phyloP scores from a whole-genome alignment of 225 moss, liverwort and hornwort genomes.

The Ulota crispa region DNA sequence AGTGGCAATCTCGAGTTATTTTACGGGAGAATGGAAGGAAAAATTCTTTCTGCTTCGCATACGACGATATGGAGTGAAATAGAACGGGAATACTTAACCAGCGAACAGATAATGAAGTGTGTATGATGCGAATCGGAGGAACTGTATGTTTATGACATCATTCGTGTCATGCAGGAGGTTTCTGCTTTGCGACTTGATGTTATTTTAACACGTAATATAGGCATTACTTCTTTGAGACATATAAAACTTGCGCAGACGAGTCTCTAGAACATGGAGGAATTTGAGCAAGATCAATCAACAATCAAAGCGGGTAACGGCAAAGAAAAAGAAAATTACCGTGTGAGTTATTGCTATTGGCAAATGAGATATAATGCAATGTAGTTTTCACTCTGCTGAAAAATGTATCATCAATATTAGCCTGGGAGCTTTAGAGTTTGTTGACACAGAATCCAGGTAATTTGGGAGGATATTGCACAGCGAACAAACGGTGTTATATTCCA shows the following conservation, averaged over 20 bases:
- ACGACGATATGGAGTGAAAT: not conserved
- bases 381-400: slow-evolving; percentile 10
- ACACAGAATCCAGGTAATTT: not conserved
- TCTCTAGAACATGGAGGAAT: slow-evolving; percentile 9
- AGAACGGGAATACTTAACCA: not conserved
- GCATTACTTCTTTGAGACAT: not conserved
- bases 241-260: not conserved
- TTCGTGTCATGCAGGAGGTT: not conserved
- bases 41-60: not conserved
- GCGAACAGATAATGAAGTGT: not conserved
- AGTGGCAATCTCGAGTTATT: not conserved
- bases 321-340: not conserved
- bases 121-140: not conserved
- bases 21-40: not conserved
- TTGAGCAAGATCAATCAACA: not conserved
- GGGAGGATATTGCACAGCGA: not conserved
- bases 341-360: slow-evolving; percentile 9
- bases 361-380: not conserved
- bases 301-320: not conserved
- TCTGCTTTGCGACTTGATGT: slow-evolving; percentile 11
- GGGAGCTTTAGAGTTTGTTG: not conserved
- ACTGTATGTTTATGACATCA: not conserved
- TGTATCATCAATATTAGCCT: not conserved
- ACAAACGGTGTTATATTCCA: not conserved
- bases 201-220: not conserved